A percentile compares a stretch with the other conserved stretches of the same genome.
Evolutionary conservation across 148 eudicot genomes (phyloP).

Genomic region (Spergularia marina): DNA sequence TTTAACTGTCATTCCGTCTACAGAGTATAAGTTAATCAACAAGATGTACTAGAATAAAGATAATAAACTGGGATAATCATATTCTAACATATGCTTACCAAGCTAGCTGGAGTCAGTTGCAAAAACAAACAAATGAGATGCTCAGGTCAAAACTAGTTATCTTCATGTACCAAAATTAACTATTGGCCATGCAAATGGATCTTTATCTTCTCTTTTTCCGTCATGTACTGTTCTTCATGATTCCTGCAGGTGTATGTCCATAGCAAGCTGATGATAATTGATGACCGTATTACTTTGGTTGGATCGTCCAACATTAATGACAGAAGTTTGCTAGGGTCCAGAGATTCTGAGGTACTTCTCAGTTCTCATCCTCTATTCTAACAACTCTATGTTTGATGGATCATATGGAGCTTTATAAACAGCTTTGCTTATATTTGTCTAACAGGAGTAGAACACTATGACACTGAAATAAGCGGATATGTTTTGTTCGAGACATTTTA

Average conservation of each 20-base stretch:
- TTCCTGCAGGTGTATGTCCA: slow-evolving; percentile 83
- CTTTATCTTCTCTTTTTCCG: background rate
- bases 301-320: slow-evolving; percentile 98
- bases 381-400: background rate
- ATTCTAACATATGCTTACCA: no score
- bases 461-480: background rate
- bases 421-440: background rate
- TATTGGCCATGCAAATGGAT: no score
- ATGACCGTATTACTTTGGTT: slow-evolving; percentile 70
- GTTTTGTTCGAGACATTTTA: no score
- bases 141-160: no score
- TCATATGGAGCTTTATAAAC: background rate
- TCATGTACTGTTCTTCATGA: background rate
- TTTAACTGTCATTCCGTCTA: no score
- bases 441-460: background rate
- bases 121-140: no score
- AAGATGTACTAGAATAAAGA: no score
- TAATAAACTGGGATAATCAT: no score
- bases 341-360: slow-evolving; percentile 91
- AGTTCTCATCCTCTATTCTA: background rate
- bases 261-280: slow-evolving; percentile 97
- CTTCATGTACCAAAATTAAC: no score
- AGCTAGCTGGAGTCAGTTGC: no score
- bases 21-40: no score
- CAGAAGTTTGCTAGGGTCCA: slow-evolving; percentile 95